These are phyloP conservation scores for Tilletia horrida DNA, from an alignment of 1,284 basidiomycete species.

Conservation along the genomic window DNA sequence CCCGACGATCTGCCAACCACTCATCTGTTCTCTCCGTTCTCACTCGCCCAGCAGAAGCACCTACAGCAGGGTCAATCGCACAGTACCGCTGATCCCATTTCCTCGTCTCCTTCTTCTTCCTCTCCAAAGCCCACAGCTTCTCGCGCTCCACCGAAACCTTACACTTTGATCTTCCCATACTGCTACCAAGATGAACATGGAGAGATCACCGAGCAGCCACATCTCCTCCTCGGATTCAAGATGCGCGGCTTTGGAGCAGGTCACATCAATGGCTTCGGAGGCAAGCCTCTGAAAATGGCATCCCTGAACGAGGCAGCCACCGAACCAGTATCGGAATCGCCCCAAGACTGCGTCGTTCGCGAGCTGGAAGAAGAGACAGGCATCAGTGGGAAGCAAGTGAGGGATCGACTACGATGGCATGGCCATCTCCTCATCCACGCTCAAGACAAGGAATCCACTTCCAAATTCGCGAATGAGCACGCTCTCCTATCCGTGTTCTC, in stretches of 20 bases:
- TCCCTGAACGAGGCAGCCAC: not conserved
- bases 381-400: not conserved
- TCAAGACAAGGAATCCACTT: not conserved
- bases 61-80: too few relatives aligned
- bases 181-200: not conserved
- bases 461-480: constrained; percentile 2
- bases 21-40: too few relatives aligned
- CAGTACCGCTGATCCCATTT: not conserved
- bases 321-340: not conserved
- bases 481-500: constrained; percentile 1
- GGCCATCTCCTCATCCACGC: constrained; percentile 10
- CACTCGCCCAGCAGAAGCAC: too few relatives aligned
- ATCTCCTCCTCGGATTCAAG: constrained; percentile 8
- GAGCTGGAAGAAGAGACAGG: constrained; percentile 4
- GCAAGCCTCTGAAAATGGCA: not conserved
- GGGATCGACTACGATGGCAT: not conserved
- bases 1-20: too few relatives aligned
- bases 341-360: not conserved
- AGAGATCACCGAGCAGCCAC: not conserved
- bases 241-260: not conserved
- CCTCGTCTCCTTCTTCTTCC: not conserved
- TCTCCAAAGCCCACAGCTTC: not conserved
- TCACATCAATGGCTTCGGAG: constrained; percentile 2
- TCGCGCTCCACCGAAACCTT: not conserved
- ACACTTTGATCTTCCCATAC: constrained; percentile 14